Evolutionary conservation across 352 stramenopile genomes (phyloP).

Genomic region (Pythium guiyangense): DNA sequence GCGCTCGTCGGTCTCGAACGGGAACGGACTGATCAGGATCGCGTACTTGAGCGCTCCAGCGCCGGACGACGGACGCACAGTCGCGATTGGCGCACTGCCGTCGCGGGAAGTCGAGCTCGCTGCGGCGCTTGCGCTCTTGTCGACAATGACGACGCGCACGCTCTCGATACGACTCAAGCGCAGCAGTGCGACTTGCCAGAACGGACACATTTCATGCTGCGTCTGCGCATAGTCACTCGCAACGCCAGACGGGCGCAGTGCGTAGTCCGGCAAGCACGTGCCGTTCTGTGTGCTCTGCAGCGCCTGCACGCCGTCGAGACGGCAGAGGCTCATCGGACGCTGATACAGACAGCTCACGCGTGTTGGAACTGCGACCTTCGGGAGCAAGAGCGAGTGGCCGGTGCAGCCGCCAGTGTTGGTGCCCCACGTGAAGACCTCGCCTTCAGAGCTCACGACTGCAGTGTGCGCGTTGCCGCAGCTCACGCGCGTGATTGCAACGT

Average conservation of each 20-base stretch:
- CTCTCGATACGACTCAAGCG: constrained; percentile 37
- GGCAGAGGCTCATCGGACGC: constrained; percentile 44
- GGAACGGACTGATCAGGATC: constrained; percentile 46
- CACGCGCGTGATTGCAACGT: constrained; percentile 29
- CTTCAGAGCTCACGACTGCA: constrained; percentile 48
- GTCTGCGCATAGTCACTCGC: constrained; percentile 39
- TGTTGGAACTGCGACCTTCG: constrained; percentile 35
- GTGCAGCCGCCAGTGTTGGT: constrained; percentile 67
- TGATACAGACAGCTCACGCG: constrained; percentile 61
- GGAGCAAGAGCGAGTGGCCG: constrained; percentile 34
- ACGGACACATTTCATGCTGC: constrained; percentile 71
- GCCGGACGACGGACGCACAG: too few species aligned
- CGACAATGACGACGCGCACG: constrained; percentile 29
- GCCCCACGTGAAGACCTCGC: constrained; percentile 74
- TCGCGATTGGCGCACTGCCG: too few species aligned
- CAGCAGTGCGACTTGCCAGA: constrained; percentile 54
- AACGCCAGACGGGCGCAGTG: constrained; percentile 23
- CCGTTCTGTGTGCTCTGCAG: constrained; percentile 67
- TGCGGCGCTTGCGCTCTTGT: not conserved
- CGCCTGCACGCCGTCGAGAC: constrained; percentile 21
- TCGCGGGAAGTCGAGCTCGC: too few species aligned
- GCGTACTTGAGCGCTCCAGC: constrained; percentile 28
- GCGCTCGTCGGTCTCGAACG: constrained; percentile 55
- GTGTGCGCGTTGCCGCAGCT: constrained; percentile 72
- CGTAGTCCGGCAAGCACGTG: constrained; percentile 36